These are phyloP conservation scores for Psophocarpus tetragonolobus DNA, from an alignment of 306 rosid species.

Conservation along the genomic window DNA sequence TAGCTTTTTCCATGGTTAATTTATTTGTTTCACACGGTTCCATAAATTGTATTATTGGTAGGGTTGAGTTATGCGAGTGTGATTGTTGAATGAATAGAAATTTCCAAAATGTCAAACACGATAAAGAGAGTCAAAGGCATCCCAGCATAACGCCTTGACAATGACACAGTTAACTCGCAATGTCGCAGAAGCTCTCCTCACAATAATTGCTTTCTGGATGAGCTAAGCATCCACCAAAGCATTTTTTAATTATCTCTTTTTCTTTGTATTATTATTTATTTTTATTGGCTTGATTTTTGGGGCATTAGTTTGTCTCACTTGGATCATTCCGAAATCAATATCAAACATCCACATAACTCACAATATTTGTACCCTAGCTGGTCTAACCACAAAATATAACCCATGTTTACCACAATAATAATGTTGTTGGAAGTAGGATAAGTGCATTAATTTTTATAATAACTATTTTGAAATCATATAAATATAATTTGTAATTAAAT, in stretches of 20 bases:
- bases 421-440: too few species aligned
- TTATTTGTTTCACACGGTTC: background rate
- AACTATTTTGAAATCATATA: too few species aligned
- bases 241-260: background rate
- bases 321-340: too few species aligned
- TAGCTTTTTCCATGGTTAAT: background rate
- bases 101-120: background rate
- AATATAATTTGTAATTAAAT: too few species aligned
- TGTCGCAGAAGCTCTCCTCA: background rate
- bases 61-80: background rate
- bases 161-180: slow-evolving; percentile 2
- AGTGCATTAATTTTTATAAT: too few species aligned
- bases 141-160: background rate
- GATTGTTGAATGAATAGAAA: background rate
- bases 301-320: too few species aligned
- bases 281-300: too few species aligned
- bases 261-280: background rate
- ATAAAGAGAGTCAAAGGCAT: background rate
- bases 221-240: background rate
- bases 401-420: too few species aligned
- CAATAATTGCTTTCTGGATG: background rate
- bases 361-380: too few species aligned
- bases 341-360: too few species aligned
- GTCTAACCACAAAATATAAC: background rate
- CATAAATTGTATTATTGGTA: background rate